These are phyloP conservation scores for Guyanaporus albipodus DNA, from an alignment of 768 basidiomycete genomes.

Conservation along the genomic window DNA sequence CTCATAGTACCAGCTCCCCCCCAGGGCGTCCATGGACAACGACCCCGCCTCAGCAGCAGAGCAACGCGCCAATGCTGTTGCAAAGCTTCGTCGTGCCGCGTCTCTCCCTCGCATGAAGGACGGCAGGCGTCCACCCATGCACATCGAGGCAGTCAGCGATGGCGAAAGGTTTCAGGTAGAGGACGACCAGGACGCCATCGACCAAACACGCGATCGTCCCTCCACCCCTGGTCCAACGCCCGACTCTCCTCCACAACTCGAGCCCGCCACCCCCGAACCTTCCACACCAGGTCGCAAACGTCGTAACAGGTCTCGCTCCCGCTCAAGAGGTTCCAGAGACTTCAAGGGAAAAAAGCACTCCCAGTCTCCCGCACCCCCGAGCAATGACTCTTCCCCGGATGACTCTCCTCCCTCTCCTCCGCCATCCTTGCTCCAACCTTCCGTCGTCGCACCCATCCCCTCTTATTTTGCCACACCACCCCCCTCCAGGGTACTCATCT, in stretches of 20 bases:
- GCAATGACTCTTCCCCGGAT: slow-evolving; percentile 72
- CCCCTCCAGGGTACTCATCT: slow-evolving; percentile 36
- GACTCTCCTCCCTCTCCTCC: slow-evolving; percentile 37
- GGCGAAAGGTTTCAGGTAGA: slow-evolving; percentile 57
- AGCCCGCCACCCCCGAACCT: slow-evolving; percentile 39
- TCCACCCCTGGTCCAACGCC: slow-evolving; percentile 22
- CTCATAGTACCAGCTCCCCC: slow-evolving; percentile 4
- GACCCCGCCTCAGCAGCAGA: slow-evolving; percentile 53
- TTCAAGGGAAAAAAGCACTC: slow-evolving; percentile 58
- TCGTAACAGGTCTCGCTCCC: slow-evolving; percentile 65
- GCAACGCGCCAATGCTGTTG: slow-evolving; percentile 83
- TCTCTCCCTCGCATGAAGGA: slow-evolving; percentile 91
- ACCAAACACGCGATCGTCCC: slow-evolving; percentile 3
- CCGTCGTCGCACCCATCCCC: slow-evolving; percentile 50
- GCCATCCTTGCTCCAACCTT: slow-evolving; percentile 21
- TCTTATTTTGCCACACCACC: slow-evolving; percentile 49
- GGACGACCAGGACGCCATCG: slow-evolving; percentile 26
- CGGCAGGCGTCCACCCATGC: slow-evolving; percentile 84
- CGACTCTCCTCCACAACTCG: slow-evolving; percentile 28
- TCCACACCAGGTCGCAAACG: slow-evolving; percentile 50
- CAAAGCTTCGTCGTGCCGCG: slow-evolving; percentile 87
- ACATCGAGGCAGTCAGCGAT: slow-evolving; percentile 76
- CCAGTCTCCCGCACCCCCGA: slow-evolving; percentile 45
- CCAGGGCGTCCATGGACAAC: slow-evolving; percentile 30
- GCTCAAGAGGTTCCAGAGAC: slow-evolving; percentile 63